These are phyloP conservation scores for Candida orba DNA, from an alignment of 805 yeast genomes.

Conservation along the genomic window DNA sequence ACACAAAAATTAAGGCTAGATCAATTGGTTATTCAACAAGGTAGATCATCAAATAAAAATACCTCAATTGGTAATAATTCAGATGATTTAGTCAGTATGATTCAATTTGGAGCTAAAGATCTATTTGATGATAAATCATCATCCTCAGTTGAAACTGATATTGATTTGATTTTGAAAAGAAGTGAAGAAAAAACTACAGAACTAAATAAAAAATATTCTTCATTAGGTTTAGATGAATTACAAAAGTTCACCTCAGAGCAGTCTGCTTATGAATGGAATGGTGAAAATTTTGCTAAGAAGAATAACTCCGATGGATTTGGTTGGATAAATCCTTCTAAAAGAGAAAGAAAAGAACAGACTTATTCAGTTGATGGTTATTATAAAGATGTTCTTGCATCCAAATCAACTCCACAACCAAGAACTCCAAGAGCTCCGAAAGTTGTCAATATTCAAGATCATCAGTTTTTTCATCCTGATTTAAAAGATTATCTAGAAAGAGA, in stretches of 20 bases:
- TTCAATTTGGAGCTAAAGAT: conserved; percentile 91
- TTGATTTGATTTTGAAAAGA: conserved; percentile 70
- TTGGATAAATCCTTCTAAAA: conserved; percentile 70
- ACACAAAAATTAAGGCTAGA: conserved; percentile 89
- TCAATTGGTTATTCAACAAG: conserved; percentile 94
- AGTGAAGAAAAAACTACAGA: conserved; percentile 80
- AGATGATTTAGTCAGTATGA: conserved; percentile 89
- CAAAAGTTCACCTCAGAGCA: conserved; percentile 87
- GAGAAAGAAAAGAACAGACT: conserved; percentile 73
- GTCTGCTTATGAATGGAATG: conserved; percentile 96
- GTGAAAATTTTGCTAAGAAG: conserved; percentile 51
- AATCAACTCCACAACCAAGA: conserved; percentile 35
- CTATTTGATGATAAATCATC: conserved; percentile 53
- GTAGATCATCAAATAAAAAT: conserved; percentile 48
- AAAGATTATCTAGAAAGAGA: conserved; percentile 53
- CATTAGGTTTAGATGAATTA: conserved; percentile 85
- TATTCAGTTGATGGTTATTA: conserved; percentile 73
- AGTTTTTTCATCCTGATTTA: conserved; percentile 56
- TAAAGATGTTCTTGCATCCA: conserved; percentile 49
- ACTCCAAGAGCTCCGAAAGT: conserved; percentile 56
- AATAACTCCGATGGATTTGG: conserved; percentile 34
- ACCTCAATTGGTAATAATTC: conserved; percentile 53
- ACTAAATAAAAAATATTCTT: conserved; percentile 74
- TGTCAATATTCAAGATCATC: conserved; percentile 63
- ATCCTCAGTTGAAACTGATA: conserved; percentile 46